Conservation (phyloP, 208 protist genomes). For the Acanthamoeba lenticulata region DNA sequence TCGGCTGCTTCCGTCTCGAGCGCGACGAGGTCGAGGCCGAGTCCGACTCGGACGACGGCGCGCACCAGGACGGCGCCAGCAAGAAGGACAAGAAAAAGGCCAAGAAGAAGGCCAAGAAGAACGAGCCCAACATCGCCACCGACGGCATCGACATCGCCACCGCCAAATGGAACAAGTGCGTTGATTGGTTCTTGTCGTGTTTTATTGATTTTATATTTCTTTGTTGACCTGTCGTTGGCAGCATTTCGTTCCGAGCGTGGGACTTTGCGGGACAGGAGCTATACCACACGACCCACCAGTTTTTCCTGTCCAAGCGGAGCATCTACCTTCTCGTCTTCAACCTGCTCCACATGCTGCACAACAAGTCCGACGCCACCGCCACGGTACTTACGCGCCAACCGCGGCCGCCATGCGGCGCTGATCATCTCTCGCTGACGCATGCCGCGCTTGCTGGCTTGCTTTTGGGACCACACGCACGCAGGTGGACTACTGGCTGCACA, state of each 20-base stretch:
- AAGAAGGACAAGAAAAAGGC: constrained; percentile 48
- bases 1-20: constrained; percentile 32
- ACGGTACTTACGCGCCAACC: background rate
- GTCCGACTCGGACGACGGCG: background rate
- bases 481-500: constrained; percentile 64
- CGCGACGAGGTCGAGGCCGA: background rate
- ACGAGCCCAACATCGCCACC: constrained; percentile 66
- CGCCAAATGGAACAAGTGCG: constrained; percentile 60
- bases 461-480: too few relatives aligned
- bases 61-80: background rate
- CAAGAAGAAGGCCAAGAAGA: constrained; percentile 60
- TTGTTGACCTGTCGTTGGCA: background rate
- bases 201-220: background rate
- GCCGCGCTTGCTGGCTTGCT: too few relatives aligned
- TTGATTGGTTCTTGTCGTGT: background rate
- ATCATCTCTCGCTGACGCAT: background rate
- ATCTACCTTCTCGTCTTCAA: constrained; percentile 68
- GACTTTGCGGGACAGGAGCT: constrained; percentile 65
- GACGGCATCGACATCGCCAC: constrained; percentile 60
- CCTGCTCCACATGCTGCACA: constrained; percentile 14
- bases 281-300: constrained; percentile 68
- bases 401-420: background rate
- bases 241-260: constrained; percentile 67
- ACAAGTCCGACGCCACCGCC: constrained; percentile 56
- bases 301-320: constrained; percentile 66